Base-by-base conservation (phyloP, 331 rosid species). In the Cucumis variabilis region DNA sequence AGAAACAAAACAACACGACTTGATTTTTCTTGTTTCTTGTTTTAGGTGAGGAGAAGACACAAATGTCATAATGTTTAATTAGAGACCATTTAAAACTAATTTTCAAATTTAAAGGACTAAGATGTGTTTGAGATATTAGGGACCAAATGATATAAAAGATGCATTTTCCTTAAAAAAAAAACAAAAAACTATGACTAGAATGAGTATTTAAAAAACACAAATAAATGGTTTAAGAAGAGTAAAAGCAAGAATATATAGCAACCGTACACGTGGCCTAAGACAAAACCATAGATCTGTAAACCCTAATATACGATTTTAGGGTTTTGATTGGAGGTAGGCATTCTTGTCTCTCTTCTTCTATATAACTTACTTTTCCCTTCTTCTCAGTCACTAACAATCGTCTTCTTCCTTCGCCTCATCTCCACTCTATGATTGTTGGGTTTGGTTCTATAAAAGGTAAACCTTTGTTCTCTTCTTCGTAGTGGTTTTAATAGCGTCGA, bases 271-370 rank as follows among this genome's bases (percentile, higher is more conserved):
- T 82, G 86, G 53, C 70, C 10, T 19, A 27, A 17, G 7, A 81
- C 30, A 58, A 58, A 9, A 58, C 85, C 70, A 55, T 81, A 58
- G 70, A 62, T 82, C 21, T 62, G 58, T 82, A 82, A 82, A 82
- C 72, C 73, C 86, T 82, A 82, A 13, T 19, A 55, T 20, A 13
- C 21, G 33, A 48, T 82, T 60, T 82, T 82, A 82, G 86, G 86
- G 68, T 63, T 63, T 63, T 21, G 53, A 70, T 21, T 21, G 53
- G 51, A 82, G 20, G 44, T 24, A 20, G n/a, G 33, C 67, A 30
- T 58, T 55, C 53, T 63, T 21, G 13, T 13, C 12, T 50, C 27
- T 33, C 33, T 46, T 23, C 23, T 2, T 82, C 55, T 82, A 60
- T 82, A 82, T 82, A 60, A 58, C 14, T 63, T 82, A 24, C 86